phyloP scores from a whole-genome alignment of 1,139 yeast species.

The Geotrichum carabidarum region DNA sequence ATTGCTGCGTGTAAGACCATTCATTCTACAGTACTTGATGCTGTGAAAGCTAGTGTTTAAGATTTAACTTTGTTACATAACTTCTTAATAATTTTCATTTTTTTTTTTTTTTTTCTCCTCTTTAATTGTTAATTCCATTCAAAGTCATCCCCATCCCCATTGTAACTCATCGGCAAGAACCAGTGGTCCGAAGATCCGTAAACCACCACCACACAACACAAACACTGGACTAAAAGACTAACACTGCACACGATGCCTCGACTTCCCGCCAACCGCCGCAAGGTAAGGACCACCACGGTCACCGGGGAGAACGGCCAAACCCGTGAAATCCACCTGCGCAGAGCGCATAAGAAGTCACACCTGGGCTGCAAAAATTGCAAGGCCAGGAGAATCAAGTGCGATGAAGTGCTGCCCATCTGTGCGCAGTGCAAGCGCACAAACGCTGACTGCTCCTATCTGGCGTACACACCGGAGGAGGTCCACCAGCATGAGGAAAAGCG shows the following conservation, averaged over 20 bases:
- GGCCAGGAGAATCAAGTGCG: conserved; percentile 61
- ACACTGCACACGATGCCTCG: conserved; percentile 1
- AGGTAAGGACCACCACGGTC: conserved; percentile 1
- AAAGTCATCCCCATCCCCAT: no score
- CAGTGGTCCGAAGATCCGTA: no score
- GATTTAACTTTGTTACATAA: no score
- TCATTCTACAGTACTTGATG: conserved; percentile 58
- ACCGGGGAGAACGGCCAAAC: conserved; percentile 11
- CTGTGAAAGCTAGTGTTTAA: conserved; percentile 42
- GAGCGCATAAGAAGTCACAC: conserved; percentile 55
- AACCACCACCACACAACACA: no score
- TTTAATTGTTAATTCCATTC: no score
- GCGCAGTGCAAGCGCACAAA: conserved; percentile 58
- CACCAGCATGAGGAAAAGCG: conserved; percentile 15
- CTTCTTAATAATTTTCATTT: no score
- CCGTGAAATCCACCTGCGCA: conserved; percentile 40
- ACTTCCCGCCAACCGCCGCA: not conserved
- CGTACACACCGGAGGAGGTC: conserved; percentile 28
- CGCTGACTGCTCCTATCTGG: conserved; percentile 31
- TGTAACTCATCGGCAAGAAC: no score
- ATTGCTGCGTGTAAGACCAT: conserved; percentile 73
- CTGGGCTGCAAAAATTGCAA: conserved; percentile 62
- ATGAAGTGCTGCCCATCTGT: conserved; percentile 59
- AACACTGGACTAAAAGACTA: not conserved
- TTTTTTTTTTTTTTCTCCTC: no score